Evolutionary conservation across 2,329 filamentous ascomycete genomes (phyloP), one percentile per base, ranked within the genome.

Genomic region (Aspergillus cejpii): DNA sequence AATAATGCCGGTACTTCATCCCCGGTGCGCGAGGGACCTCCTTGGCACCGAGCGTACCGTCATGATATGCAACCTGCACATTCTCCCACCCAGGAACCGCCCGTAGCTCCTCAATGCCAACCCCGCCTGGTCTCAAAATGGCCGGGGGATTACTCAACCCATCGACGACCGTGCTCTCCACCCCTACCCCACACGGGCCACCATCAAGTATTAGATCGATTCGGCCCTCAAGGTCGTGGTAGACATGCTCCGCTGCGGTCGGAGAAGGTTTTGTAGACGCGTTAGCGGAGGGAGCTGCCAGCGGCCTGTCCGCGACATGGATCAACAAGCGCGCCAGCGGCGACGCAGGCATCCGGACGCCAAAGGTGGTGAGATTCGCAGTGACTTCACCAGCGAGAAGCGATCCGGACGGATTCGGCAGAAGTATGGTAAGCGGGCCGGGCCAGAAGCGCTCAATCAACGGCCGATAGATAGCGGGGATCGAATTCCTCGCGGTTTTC

Each of bases 1-100:
- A 94, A 61, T 98, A 98, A 64, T 98, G 92, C 62, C 92, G 87
- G 65, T 98, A 98, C 69, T 98, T 98, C 92, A 98, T 98, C 1
- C 92, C 92, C 0, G 92, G 92, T 1, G 92, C 92, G 45, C 87
- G 77, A 0, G 92, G 92, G 7, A 77, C 76, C 41, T 66, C 71
- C 40, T 78, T 79, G 4, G 79, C 83, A 15, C 79, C 74, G 57
- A 87, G 80, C 12, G 80, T 80, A 45, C 77, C 76, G 58, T 95
- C 88, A 60, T 84, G 81, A 66, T 96, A 97, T 8, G 79, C 91
- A 47, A 84, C 80, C 49, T 77, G 74, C 1, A 88, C 86, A 29
- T 78, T 70, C 62, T 89, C 84, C 91, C 92, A 98, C 1, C 91
- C 91, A 0, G 76, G 72, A 59, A 84, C 88, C 31, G 71, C 62